phyloP scores from a whole-genome alignment of 805 yeast genomes.

The Wickerhamiella kazuoi region DNA sequence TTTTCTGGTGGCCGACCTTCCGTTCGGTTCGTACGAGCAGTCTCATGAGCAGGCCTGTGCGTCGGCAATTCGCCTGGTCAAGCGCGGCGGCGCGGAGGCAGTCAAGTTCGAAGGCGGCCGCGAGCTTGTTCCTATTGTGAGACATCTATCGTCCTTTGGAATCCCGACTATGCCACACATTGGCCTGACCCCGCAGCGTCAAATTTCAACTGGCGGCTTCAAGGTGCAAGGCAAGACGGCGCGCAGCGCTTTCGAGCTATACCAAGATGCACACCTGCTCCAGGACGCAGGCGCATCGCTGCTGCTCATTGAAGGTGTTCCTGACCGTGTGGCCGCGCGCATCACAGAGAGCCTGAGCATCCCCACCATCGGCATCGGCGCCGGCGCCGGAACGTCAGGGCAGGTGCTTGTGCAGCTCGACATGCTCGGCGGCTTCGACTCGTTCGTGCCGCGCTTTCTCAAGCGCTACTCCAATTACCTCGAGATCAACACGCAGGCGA shows the following conservation, averaged over 20 bases:
- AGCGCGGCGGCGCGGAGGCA: conserved; percentile 40
- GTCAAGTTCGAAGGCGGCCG: conserved; percentile 75
- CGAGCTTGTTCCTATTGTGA: conserved; percentile 36
- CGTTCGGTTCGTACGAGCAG: conserved; percentile 71
- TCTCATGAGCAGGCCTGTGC: conserved; percentile 44
- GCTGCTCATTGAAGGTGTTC: conserved; percentile 72
- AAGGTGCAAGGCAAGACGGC: conserved; percentile 60
- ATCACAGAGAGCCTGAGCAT: conserved; percentile 43
- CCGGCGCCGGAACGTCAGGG: conserved; percentile 69
- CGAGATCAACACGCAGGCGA: conserved; percentile 31
- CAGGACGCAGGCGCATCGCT: conserved; percentile 64
- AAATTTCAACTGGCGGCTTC: conserved; percentile 67
- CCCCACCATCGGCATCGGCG: conserved; percentile 93
- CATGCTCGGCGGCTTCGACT: conserved; percentile 46
- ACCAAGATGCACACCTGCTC: conserved; percentile 48
- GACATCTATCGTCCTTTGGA: conserved; percentile 44
- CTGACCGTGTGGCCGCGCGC: conserved; percentile 45
- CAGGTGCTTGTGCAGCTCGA: conserved; percentile 85
- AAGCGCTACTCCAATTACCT: conserved; percentile 44
- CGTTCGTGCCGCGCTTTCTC: conserved; percentile 51
- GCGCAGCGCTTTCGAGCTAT: conserved; percentile 36
- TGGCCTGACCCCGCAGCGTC: conserved; percentile 83
- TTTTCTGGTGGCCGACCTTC: conserved; percentile 66
- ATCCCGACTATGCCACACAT: conserved; percentile 84
- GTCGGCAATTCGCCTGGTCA: conserved; percentile 38